A percentile compares a stretch with the other conserved stretches of the same genome.
These are phyloP conservation scores for Solanum hybrid DNA, from an alignment of 305 asterid species.

Conservation along the genomic window DNA sequence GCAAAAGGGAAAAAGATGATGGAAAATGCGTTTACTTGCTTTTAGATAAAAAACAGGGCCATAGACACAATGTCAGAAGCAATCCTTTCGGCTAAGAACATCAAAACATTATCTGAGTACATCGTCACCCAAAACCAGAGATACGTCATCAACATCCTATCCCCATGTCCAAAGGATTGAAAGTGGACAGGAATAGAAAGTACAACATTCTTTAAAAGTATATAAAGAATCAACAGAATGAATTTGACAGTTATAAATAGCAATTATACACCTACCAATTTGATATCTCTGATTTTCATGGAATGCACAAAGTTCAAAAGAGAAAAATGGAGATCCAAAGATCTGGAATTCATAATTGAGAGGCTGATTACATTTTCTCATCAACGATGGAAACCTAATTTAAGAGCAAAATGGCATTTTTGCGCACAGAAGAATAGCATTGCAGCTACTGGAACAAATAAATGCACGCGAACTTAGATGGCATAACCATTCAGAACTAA, in stretches of 20 bases:
- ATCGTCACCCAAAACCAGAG: neutral
- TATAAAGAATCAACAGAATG: neutral
- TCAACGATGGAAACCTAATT: neutral
- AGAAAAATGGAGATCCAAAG: neutral
- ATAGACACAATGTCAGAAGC: neutral
- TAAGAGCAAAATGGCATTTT: neutral
- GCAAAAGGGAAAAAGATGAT: neutral
- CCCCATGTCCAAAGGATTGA: neutral
- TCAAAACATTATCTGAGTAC: neutral
- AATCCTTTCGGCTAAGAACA: neutral
- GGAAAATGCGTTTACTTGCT: neutral
- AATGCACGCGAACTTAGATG: neutral
- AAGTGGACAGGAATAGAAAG: neutral
- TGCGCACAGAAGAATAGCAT: neutral
- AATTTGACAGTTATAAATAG: neutral
- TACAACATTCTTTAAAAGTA: neutral
- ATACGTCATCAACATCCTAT: neutral
- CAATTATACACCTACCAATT: neutral
- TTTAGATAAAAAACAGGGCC: neutral
- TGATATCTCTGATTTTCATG: neutral
- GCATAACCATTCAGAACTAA: neutral
- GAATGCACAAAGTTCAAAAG: neutral
- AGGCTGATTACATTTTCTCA: neutral
- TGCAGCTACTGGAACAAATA: neutral
- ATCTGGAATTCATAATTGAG: constrained; percentile 1